Evolutionary conservation across 768 basidiomycete species (phyloP), one percentile per base, ranked within the genome.

Genomic region (Russula sp.): DNA sequence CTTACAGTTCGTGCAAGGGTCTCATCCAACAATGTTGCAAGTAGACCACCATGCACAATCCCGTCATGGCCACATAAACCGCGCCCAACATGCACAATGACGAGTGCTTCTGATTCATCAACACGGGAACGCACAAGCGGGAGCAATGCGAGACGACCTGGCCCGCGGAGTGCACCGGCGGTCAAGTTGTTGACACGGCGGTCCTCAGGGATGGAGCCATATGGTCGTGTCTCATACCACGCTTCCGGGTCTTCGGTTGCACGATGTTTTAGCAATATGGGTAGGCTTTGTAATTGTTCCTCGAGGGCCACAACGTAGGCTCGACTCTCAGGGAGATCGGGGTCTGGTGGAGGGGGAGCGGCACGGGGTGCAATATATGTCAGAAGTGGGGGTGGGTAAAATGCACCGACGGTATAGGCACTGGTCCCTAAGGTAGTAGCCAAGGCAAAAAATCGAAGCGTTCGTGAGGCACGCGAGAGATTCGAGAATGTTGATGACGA

Each of bases 61-160:
- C 96, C 96, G 75, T 96, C 94, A 67, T 96, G 89, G 4, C 92
- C 95, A 72, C 96, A 98, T 57, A 98, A 66, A 2, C 87, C 90
- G 48, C 90, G 77, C 1, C 96, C 96, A 2, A 97, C 78, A 70
- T 98, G 96, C 1, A 94, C 61, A 64, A 97, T 77, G 6, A 85
- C 79, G 30, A 85, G 72, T 13, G 83, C 83, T 75, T 93, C 91
- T 13, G 79, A 80, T 72, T 93, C 91, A 75, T 97, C 93, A 61
- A 77, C 79, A 70, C 79, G 83, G 20, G 84, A 83, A 24, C 94
- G 82, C 13, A 92, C 83, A 4, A 98, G 71, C 3, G 94, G 93
- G n/a, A 81, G 79, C 61, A 96, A 72, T 0, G 94, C 92, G 2
- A 99, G 81, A 73, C 85, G 89, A 3, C 92, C 92, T 0, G 94